Base-by-base conservation (phyloP, 2,329 filamentous ascomycete genomes). In the Zymoseptoria tritici region DNA sequence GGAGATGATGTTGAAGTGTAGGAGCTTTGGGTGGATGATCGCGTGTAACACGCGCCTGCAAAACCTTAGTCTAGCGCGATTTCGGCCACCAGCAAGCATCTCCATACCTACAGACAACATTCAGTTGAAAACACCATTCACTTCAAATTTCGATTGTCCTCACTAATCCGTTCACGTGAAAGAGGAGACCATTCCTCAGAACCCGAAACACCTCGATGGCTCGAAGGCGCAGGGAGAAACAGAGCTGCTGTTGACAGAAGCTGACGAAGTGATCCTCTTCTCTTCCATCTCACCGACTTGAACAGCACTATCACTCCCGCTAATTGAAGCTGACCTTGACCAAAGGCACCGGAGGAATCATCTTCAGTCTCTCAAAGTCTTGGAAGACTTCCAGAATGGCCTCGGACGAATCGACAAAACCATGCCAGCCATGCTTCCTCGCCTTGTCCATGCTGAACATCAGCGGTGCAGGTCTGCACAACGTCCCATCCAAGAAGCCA, bases 361-460 rank as follows among this genome's bases (percentile, higher is more conserved):
- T 78, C 58, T 74, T 75, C 59, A 80, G 63, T 24, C 72, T 72
- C 11, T 67, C 75, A 65, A 80, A 75, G 42, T 79, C 75, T 3
- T 71, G 62, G 54, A 79, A 71, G 2, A 77, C 75, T 56, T 78
- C 72, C 29, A 68, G 68, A 8, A 80, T 71, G 16, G 73, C 74
- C 55, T 80, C 77, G 9, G 69, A 71, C 1, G 76, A 75, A 57
- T 80, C 77, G 8, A 80, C 77, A 58, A 76, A 77, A 0, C 78
- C 79, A 66, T 76, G 73, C 74, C 76, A 81, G 0, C 79, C 78
- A 59, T 78, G 63, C 62, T 78, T 77, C 22, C 76, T 72, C 31
- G 73, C 73, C 63, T 80, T 80, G 61, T 76, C 75, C 75, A 78
- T 78, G 21, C 74, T 26, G 58, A 64, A 67, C 49, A 64, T 58